These are phyloP conservation scores for Daldinia vernicosa DNA, from an alignment of 495 filamentous ascomycete genomes.

Conservation along the genomic window DNA sequence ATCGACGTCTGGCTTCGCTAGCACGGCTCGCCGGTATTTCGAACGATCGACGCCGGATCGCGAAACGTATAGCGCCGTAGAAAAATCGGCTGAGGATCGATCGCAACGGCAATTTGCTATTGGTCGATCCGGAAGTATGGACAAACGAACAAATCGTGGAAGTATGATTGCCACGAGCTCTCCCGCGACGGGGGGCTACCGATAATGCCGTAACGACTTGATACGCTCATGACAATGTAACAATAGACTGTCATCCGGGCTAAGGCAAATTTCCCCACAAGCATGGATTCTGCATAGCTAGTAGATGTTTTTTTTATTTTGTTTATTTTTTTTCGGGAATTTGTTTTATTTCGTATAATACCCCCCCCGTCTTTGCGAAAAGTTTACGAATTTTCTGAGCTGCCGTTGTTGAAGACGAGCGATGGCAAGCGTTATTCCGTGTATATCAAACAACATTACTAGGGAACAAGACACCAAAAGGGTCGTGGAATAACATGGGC, in stretches of 20 bases:
- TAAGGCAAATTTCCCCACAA: conserved; percentile 17
- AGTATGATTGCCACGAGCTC: conserved; percentile 49
- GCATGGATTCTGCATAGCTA: conserved; percentile 36
- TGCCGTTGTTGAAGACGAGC: conserved; percentile 16
- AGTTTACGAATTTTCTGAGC: conserved; percentile 33
- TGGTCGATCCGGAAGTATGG: conserved; percentile 53
- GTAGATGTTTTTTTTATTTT: conserved; percentile 32
- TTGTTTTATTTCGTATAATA: conserved; percentile 28
- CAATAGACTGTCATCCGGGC: conserved; percentile 39
- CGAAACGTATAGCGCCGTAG: conserved; percentile 49
- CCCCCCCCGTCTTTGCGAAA: conserved; percentile 31
- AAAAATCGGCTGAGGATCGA: conserved; percentile 55
- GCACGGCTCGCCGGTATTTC: conserved; percentile 55
- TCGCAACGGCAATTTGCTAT: conserved; percentile 52
- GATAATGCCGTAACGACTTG: conserved; percentile 37
- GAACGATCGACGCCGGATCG: conserved; percentile 55
- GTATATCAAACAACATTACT: conserved; percentile 24
- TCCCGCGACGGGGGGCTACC: conserved; percentile 34
- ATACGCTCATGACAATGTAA: conserved; percentile 46
- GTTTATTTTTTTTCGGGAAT: background rate
- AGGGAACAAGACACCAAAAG: conserved; percentile 16
- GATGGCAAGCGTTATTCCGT: conserved; percentile 16
- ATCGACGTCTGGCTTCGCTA: conserved; percentile 32
- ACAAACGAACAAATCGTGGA: conserved; percentile 49
- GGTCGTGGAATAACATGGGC: conserved; percentile 17